Base-by-base conservation (phyloP, 202 grass and related monocot species). In the Miscanthus sacchariflorus region DNA sequence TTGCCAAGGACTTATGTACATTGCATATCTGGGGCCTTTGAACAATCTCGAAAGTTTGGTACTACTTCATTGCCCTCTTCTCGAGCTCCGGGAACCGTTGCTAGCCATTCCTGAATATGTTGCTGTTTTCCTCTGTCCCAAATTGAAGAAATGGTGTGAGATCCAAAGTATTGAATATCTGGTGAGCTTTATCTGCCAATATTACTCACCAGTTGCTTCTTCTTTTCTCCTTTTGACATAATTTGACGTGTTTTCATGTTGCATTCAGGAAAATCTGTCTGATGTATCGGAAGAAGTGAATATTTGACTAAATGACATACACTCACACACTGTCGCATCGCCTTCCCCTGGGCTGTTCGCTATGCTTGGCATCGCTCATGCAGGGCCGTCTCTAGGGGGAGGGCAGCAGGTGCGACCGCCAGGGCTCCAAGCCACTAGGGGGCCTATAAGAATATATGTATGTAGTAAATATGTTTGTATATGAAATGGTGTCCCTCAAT, bases 91-190 rank as follows among this genome's bases (percentile, higher is more conserved):
- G 4, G 86, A 81, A 36, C 15, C 39, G 46, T 68, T 86, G 35
- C 58, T 11, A 25, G 45, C 1, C 18, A 33, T 88, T 82, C 86
- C 90, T 1, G 81, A 91, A 48, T 44, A 13, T n/a, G 39, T 76
- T 17, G 25, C 48, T 35, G 56, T 91, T 65, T 84, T 79, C 56
- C 70, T 78, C 17, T 91, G 81, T 44, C 86, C 86, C 7, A 91
- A 66, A 65, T 39, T 88, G 48, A 88, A 30, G 13, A 76, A 42
- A 36, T 91, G 90, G 90, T 91, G 86, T 73, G 43, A 39, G 56
- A 54, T 77, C 28, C 81, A 88, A 76, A 68, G 66, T 28, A 76
- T 88, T 3, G 45, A 76, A 59, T 71, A 58, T 33, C 10, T 61
- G 84, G 84, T 79, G 33, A 59, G 39, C 6, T 76, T 74, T 4